Conservation (phyloP, 2,329 filamentous ascomycete species). For the Allantophomopsis lycopodina region DNA sequence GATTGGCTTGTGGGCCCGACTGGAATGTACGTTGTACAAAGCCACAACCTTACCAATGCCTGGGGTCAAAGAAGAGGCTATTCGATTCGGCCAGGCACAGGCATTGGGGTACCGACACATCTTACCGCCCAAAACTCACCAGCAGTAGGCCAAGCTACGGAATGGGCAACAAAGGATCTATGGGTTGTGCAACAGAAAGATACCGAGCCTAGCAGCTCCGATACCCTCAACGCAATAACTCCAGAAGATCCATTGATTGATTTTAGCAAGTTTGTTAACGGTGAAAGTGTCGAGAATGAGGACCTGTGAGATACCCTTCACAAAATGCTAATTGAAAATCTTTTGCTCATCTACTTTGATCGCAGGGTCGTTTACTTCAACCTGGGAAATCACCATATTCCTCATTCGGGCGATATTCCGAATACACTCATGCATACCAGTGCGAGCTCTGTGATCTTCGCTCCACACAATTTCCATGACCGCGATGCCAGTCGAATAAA, state of each 20-base stretch:
- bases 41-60: constrained; percentile 29
- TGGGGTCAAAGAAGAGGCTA: constrained; percentile 39
- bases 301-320: constrained; percentile 13
- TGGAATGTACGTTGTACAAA: constrained; percentile 34
- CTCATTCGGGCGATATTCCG: constrained; percentile 36
- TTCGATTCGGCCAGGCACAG: constrained; percentile 26
- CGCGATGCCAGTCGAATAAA: background rate
- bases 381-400: constrained; percentile 43
- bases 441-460: constrained; percentile 2
- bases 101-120: constrained; percentile 20
- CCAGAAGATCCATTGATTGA: constrained; percentile 32
- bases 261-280: constrained; percentile 33
- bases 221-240: constrained; percentile 30
- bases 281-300: constrained; percentile 26
- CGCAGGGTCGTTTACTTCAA: constrained; percentile 34
- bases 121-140: constrained; percentile 34
- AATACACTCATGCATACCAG: constrained; percentile 27
- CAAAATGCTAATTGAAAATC: constrained; percentile 1
- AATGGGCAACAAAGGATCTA: constrained; percentile 36
- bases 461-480: constrained; percentile 2
- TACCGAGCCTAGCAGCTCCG: constrained; percentile 30
- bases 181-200: constrained; percentile 36
- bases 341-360: constrained; percentile 7
- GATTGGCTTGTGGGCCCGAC: constrained; percentile 32
- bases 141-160: constrained; percentile 27